phyloP scores from a whole-genome alignment of 2,329 filamentous ascomycete species.

The Aspergillus hortae region DNA sequence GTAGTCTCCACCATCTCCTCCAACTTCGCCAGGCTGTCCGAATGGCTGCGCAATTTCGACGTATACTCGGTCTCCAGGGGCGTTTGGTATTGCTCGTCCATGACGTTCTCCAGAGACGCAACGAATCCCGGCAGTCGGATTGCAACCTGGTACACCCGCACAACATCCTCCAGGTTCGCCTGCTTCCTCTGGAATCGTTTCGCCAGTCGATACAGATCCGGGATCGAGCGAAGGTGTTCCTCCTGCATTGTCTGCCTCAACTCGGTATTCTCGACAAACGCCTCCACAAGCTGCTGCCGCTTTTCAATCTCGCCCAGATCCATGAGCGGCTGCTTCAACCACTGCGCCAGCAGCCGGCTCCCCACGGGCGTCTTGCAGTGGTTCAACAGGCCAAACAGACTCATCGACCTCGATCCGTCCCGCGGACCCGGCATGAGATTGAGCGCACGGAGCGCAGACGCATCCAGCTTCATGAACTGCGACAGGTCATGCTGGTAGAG shows the following conservation, averaged over 20 bases:
- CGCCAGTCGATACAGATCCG: constrained; percentile 86
- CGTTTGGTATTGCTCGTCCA: constrained; percentile 90
- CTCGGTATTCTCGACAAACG: constrained; percentile 89
- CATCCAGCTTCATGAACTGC: constrained; percentile 98
- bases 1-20: constrained; percentile 99
- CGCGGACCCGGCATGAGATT: constrained; percentile 96
- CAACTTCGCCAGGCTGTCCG: constrained; percentile 75
- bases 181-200: constrained; percentile 92
- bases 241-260: constrained; percentile 95
- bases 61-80: constrained; percentile 86
- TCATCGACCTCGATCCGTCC: constrained; percentile 97
- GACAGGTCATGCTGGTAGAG: constrained; percentile 95
- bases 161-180: constrained; percentile 92
- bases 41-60: constrained; percentile 70
- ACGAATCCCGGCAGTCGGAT: constrained; percentile 90
- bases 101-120: constrained; percentile 82
- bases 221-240: constrained; percentile 86
- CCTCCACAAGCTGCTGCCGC: constrained; percentile 89
- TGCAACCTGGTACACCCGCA: constrained; percentile 89
- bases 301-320: constrained; percentile 81
- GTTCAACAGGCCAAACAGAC: constrained; percentile 86
- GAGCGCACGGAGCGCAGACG: constrained; percentile 85
- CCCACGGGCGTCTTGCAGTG: constrained; percentile 97
- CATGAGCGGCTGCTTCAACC: constrained; percentile 98
- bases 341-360: constrained; percentile 84